Percentiles rank a stretch among this genome's conserved stretches.
phyloP scores from a whole-genome alignment of 257 asterid species.

The Paraleonurus japonicus region DNA sequence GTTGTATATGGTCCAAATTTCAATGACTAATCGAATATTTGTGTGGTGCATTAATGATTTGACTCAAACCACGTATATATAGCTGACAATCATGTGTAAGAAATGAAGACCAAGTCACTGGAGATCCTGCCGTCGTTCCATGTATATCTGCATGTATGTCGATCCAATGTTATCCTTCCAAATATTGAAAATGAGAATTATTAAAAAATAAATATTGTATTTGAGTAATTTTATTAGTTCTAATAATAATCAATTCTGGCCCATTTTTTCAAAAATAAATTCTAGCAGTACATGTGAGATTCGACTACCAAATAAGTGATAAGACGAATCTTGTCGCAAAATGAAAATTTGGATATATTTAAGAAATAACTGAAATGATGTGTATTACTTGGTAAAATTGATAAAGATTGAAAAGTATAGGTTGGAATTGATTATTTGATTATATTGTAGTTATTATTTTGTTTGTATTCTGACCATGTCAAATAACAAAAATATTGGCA shows the following conservation, averaged over 20 bases:
- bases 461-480: not conserved
- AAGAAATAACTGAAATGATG: too few relatives aligned
- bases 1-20: not conserved
- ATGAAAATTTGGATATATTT: too few relatives aligned
- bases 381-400: too few relatives aligned
- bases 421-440: too few relatives aligned
- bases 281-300: too few relatives aligned
- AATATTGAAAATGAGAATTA: not conserved
- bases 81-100: not conserved
- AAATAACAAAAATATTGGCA: not conserved
- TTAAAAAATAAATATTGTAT: not conserved
- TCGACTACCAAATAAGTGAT: too few relatives aligned
- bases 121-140: constrained; percentile 5
- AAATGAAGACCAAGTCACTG: constrained; percentile 22
- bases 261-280: too few relatives aligned
- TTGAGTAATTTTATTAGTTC: not conserved
- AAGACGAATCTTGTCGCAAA: too few relatives aligned
- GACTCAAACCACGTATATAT: constrained; percentile 1
- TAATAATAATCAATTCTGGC: too few relatives aligned
- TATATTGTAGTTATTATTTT: too few relatives aligned
- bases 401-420: too few relatives aligned
- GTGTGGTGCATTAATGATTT: not conserved
- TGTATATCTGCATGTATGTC: not conserved
- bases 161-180: constrained; percentile 4
- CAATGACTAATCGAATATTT: not conserved